Conservation (phyloP, 805 yeast genomes). For the Lipomyces orientalis region DNA sequence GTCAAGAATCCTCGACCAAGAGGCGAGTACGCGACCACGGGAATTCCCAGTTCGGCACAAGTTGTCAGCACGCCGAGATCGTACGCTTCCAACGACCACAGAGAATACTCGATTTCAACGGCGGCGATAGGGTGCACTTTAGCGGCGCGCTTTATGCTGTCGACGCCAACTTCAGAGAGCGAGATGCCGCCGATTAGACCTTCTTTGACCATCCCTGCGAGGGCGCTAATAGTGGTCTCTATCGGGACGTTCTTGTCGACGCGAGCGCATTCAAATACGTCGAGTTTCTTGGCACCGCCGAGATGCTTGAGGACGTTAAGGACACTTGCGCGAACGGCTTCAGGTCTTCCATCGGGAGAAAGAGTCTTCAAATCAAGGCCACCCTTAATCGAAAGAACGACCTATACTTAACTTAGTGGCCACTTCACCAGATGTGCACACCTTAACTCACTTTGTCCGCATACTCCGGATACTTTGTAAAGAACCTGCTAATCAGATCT, state of each 20-base stretch:
- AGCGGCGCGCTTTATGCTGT: conserved; percentile 64
- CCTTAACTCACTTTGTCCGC: conserved; percentile 53
- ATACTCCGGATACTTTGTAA: conserved; percentile 51
- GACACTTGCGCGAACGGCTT: conserved; percentile 22
- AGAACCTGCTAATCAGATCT: conserved; percentile 58
- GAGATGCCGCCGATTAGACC: conserved; percentile 77
- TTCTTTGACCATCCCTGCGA: conserved; percentile 61
- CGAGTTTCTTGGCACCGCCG: conserved; percentile 54
- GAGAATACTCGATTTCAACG: conserved; percentile 80
- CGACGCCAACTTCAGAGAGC: conserved; percentile 71
- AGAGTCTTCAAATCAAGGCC: conserved; percentile 48
- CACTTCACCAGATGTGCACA: background rate
- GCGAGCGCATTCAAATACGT: conserved; percentile 75
- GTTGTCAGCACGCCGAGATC: conserved; percentile 66
- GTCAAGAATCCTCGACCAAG: conserved; percentile 79
- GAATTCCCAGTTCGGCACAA: conserved; percentile 63
- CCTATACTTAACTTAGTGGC: background rate
- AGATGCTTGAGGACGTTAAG: conserved; percentile 35
- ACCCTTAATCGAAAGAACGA: conserved; percentile 61
- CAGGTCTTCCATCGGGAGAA: conserved; percentile 47
- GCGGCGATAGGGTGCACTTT: conserved; percentile 61
- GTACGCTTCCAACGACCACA: conserved; percentile 67
- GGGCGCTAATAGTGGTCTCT: conserved; percentile 61
- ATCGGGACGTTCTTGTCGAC: conserved; percentile 70
- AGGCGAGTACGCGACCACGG: conserved; percentile 84